Base-by-base conservation (phyloP, 345 rosid species). In the Leavenworthia alabamica region DNA sequence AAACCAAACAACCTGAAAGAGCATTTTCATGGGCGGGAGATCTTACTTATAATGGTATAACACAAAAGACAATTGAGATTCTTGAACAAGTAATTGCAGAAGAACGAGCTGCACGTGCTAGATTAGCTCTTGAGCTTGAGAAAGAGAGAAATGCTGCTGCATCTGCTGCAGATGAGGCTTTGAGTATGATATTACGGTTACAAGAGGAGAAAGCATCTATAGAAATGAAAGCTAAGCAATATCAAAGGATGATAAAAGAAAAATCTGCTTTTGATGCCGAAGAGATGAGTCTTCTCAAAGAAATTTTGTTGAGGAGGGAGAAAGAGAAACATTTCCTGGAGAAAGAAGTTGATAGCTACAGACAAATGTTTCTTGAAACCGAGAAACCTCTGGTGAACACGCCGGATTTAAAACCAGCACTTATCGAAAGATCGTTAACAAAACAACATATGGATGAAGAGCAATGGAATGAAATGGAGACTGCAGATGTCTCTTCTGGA, bases 71-170 rank as follows among this genome's bases (percentile, higher is more conserved):
- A 12, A 62, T 70, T 64, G 71, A 62, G 46, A 43, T 58, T 58
- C 36, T 82, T 29, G 81, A 81, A 48, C 75, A 73, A 58, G 80
- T 73, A 16, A 55, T 84, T 20, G 78, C 66, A n/a, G 75, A 79
- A 49, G 85, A 81, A 50, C 71, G 73, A 26, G 67, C 75, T 57
- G 79, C 83, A 9, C 65, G 63, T 14, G 31, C 73, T 51, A 71
- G 76, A 14, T 65, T 87, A 67, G 72, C 72, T 57, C 70, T 77
- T 60, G 91, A 87, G 41, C 91, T 84, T 0, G 89, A 84, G 83
- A 82, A 84, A 43, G 90, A 84, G 81, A 84, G 91, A 72, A 81
- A 62, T 52, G 86, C 91, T 39, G 86, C 91, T 22, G 85, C 90
- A 29, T 66, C 75, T 15, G 95, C 89, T 49, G 85, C 89, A 6